A percentile compares a stretch with the other conserved stretches of the same genome.
Conservation (phyloP, 257 asterid genomes). For the Fraxinus pennsylvanica region DNA sequence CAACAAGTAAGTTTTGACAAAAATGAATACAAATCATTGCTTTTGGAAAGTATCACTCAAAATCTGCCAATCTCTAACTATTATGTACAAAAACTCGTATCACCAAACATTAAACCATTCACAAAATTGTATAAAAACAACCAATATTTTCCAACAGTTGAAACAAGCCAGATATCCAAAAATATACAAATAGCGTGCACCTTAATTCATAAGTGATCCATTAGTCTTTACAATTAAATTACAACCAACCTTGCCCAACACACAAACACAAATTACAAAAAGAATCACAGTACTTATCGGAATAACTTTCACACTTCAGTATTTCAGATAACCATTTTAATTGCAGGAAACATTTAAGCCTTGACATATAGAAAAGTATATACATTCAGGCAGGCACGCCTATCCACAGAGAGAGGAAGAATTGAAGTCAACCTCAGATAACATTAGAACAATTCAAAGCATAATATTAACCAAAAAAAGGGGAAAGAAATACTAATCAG, state of each 20-base stretch:
- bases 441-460: neutral
- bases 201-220: neutral
- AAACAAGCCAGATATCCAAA: neutral
- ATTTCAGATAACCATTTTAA: neutral
- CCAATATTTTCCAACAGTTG: neutral
- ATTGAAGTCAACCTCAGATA: neutral
- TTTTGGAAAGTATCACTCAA: neutral
- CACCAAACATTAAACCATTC: conserved; percentile 6
- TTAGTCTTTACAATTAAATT: neutral
- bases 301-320: neutral
- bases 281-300: neutral
- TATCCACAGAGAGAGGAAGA: neutral
- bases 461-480: neutral
- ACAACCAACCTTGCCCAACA: neutral
- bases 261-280: neutral
- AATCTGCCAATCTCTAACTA: neutral
- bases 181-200: neutral
- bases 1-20: neutral
- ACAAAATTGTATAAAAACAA: conserved; percentile 9
- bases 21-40: neutral
- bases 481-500: neutral
- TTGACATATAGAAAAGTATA: neutral
- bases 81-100: neutral
- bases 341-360: neutral
- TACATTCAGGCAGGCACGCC: neutral